phyloP scores from a whole-genome alignment of 805 yeast species.

The Candida maltosa region DNA sequence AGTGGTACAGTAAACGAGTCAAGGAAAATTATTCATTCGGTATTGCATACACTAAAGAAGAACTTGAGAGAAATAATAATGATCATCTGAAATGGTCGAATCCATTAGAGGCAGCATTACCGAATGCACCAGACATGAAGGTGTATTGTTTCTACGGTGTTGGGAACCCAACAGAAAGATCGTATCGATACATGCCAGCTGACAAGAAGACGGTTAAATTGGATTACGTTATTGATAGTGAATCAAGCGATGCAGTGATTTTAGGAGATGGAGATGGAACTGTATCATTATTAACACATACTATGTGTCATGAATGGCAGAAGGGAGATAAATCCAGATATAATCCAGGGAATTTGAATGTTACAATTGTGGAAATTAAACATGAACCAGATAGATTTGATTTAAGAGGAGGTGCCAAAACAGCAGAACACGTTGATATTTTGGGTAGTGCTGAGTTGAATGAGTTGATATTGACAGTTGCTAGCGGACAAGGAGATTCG shows the following conservation, averaged over 20 bases:
- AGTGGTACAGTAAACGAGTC: slow-evolving; percentile 69
- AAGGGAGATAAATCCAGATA: slow-evolving; percentile 54
- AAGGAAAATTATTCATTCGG: slow-evolving; percentile 77
- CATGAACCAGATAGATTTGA: slow-evolving; percentile 94
- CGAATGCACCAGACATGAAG: slow-evolving; percentile 90
- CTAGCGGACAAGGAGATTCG: slow-evolving; percentile 70
- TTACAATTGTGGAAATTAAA: slow-evolving; percentile 82
- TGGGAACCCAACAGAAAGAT: slow-evolving; percentile 95
- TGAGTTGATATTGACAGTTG: slow-evolving; percentile 78
- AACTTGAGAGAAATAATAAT: slow-evolving; percentile 63
- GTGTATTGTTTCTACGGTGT: slow-evolving; percentile 90
- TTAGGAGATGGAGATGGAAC: slow-evolving; percentile 97
- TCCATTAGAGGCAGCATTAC: slow-evolving; percentile 88
- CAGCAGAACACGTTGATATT: slow-evolving; percentile 97
- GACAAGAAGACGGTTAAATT: slow-evolving; percentile 48
- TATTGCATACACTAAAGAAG: slow-evolving; percentile 54
- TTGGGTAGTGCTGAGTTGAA: slow-evolving; percentile 90
- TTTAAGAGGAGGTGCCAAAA: slow-evolving; percentile 94
- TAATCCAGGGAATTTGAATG: slow-evolving; percentile 75
- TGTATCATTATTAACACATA: slow-evolving; percentile 78
- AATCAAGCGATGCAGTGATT: slow-evolving; percentile 60
- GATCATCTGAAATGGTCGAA: slow-evolving; percentile 85
- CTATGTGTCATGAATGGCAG: slow-evolving; percentile 91
- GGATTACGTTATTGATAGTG: slow-evolving; percentile 69
- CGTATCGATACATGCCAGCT: slow-evolving; percentile 74